Evolutionary conservation across 257 asterid species (phyloP).

Genomic region (Lavandula angustifolia): DNA sequence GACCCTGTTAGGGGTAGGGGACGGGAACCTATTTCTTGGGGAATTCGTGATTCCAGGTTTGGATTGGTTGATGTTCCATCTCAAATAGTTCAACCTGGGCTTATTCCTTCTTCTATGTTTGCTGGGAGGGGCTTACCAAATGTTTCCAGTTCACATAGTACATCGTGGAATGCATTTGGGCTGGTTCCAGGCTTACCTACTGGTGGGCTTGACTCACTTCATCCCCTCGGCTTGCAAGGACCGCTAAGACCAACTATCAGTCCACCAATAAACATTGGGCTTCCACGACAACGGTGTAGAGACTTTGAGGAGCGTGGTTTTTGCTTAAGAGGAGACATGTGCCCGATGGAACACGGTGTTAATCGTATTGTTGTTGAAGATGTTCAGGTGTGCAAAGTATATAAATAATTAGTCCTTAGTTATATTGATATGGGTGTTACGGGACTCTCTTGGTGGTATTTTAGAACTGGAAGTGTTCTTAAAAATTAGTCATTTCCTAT

Average conservation of each 20-base stretch:
- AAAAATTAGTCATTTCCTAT: conserved; percentile 21
- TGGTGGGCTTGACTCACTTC: conserved; percentile 80
- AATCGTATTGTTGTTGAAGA: conserved; percentile 97
- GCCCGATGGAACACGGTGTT: conserved; percentile 98
- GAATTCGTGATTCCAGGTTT: conserved; percentile 69
- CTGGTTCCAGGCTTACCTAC: conserved; percentile 76
- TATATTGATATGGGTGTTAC: background rate
- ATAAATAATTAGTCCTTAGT: conserved; percentile 8
- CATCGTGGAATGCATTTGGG: conserved; percentile 82
- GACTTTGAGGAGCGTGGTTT: conserved; percentile 99
- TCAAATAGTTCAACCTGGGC: conserved; percentile 67
- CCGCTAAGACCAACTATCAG: conserved; percentile 59
- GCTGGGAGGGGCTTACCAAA: conserved; percentile 74
- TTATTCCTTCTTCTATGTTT: conserved; percentile 62
- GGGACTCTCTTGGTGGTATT: background rate
- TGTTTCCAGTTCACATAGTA: conserved; percentile 51
- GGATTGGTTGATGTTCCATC: conserved; percentile 69
- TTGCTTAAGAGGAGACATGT: conserved; percentile 98
- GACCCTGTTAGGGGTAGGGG: conserved; percentile 76
- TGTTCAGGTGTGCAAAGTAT: conserved; percentile 76
- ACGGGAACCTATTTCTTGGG: conserved; percentile 69
- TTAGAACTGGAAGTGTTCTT: conserved; percentile 14
- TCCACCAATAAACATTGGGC: conserved; percentile 65
- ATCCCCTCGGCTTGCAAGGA: conserved; percentile 75
- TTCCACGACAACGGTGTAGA: conserved; percentile 83